Percentiles rank a stretch among this genome's conserved stretches.
phyloP scores from a whole-genome alignment of 75 land plant genomes.

The Pseudotsuga menziesii region DNA sequence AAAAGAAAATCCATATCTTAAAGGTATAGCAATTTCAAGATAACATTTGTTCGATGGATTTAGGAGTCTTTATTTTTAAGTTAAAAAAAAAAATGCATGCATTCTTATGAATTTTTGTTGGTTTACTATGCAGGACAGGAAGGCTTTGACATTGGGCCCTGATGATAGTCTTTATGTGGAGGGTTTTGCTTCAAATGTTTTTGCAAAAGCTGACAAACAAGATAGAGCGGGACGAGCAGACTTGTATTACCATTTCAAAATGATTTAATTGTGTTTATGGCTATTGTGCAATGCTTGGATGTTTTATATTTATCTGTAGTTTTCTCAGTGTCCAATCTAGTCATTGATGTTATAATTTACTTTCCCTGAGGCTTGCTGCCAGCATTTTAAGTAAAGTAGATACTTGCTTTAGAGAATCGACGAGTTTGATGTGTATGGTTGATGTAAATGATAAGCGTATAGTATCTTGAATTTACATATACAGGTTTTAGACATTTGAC shows the following conservation, averaged over 20 bases:
- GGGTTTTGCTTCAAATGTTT: slow-evolving; percentile 91
- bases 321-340: neutral
- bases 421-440: neutral
- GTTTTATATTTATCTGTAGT: neutral
- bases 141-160: slow-evolving; percentile 66
- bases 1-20: neutral
- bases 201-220: slow-evolving; percentile 96
- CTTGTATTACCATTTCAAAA: slow-evolving; percentile 28
- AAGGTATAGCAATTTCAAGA: neutral
- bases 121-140: slow-evolving; percentile 72
- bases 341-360: neutral
- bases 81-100: neutral
- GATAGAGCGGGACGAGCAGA: slow-evolving; percentile 97
- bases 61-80: neutral
- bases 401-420: neutral
- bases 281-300: neutral
- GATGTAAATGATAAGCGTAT: neutral
- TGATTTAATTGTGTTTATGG: slow-evolving; percentile 8
- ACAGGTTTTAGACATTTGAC: neutral
- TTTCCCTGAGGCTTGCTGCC: no score
- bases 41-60: neutral
- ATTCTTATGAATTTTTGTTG: slow-evolving; percentile 4
- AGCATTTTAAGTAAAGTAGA: neutral
- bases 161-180: slow-evolving; percentile 87
- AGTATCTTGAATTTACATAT: neutral